Evolutionary conservation across 441 rosid species (phyloP), one percentile per base, ranked within the genome.

Genomic region (Pelargonium cotyledonis): DNA sequence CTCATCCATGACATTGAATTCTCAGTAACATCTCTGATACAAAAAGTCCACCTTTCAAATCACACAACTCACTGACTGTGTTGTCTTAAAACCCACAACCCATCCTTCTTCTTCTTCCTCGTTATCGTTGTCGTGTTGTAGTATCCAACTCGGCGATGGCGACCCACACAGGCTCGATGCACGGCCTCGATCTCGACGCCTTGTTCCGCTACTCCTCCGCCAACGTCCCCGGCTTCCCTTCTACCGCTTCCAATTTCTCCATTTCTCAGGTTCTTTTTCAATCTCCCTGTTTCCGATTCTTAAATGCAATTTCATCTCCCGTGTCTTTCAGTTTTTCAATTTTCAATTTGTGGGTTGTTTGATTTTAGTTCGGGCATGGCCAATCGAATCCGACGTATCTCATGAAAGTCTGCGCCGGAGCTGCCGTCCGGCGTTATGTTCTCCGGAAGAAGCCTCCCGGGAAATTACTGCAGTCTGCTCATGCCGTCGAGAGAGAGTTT

Each of bases 391-490:
- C 97, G 11, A 94, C 97, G 67, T 94, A 79, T 80, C 78, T 94
- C 74, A 73, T 94, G 51, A 85, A 89, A 76, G 91, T 76, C 1
- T 85, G 85, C 5, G 76, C 74, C 2, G 95, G 85, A 66, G 82
- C 49, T 11, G 53, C 77, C 4, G 41, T 82, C 65, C 88, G 84
- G 82, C 88, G 89, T 5, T 93, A 91, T 76, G 98, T 93, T 73
- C 67, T 93, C 87, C 86, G 98, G 86, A 94, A 88, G 92, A 89
- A 86, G 74, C 98, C 97, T 62, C 84, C 94, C 14, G 96, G 97
- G 68, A 80, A 80, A 77, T 80, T 89, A 76, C 89, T 94, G 21
- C 77, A 77, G 69, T 94, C 96, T 75, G 97, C 96, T 79, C 97
- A 94, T 70, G 95, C 96, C 26, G 96, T 94, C 5, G 99, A 94